These are phyloP conservation scores for Salvia rosmarinus DNA, from an alignment of 257 asterid species.

Conservation along the genomic window DNA sequence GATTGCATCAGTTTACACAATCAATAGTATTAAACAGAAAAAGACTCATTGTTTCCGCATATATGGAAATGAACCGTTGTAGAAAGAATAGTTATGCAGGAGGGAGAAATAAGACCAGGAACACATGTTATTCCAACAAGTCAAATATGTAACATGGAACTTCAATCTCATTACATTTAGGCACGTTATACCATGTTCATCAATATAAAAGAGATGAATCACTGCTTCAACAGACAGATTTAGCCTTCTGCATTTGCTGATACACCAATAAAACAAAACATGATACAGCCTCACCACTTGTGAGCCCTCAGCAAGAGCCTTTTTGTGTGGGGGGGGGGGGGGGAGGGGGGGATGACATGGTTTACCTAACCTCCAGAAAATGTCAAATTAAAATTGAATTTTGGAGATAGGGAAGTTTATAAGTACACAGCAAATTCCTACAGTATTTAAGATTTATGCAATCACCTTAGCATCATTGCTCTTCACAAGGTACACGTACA, in stretches of 20 bases:
- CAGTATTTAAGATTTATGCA: neutral
- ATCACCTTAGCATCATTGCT: slow-evolving; percentile 4
- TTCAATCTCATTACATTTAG: no score
- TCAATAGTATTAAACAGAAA: neutral
- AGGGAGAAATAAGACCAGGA: neutral
- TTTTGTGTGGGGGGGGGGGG: neutral
- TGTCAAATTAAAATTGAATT: neutral
- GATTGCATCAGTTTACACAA: neutral
- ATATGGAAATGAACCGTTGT: neutral
- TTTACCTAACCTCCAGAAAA: neutral
- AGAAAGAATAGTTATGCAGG: neutral
- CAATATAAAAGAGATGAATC: no score
- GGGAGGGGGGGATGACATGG: neutral
- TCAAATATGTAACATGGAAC: neutral
- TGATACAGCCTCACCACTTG: neutral
- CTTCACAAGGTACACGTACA: neutral
- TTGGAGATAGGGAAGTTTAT: neutral
- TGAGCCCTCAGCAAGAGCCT: neutral
- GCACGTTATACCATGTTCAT: no score
- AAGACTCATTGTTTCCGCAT: neutral
- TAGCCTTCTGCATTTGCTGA: neutral
- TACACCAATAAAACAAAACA: slow-evolving; percentile 3
- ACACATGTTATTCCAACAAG: neutral
- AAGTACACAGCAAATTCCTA: neutral
- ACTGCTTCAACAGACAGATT: neutral